Conservation (phyloP, 1,284 basidiomycete genomes). For the Apiotrichum sp. region DNA sequence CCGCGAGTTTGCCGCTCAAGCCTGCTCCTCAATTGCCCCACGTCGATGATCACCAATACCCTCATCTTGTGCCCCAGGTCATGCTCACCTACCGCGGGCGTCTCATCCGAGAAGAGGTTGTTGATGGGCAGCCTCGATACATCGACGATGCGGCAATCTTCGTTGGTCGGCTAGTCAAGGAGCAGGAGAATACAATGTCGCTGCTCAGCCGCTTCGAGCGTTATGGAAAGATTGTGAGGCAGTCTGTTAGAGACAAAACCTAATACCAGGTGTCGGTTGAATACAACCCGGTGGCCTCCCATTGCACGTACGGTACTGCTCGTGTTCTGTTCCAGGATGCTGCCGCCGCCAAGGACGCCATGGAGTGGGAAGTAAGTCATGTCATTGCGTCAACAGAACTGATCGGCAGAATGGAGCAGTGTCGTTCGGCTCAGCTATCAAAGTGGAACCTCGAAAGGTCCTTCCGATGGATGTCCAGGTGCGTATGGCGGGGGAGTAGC, state of each 20-base stretch:
- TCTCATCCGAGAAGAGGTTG: slow-evolving; percentile 15
- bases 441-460: slow-evolving; percentile 28
- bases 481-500: too few relatives aligned
- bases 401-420: slow-evolving; percentile 18
- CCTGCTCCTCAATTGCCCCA: neutral
- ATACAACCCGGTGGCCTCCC: slow-evolving; percentile 17
- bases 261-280: slow-evolving; percentile 24
- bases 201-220: slow-evolving; percentile 27
- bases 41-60: neutral
- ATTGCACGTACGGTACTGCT: slow-evolving; percentile 20
- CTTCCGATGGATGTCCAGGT: slow-evolving; percentile 29
- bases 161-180: slow-evolving; percentile 28
- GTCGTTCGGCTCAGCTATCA: slow-evolving; percentile 28
- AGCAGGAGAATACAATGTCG: slow-evolving; percentile 19
- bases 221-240: slow-evolving; percentile 35
- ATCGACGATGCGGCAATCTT: slow-evolving; percentile 33
- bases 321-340: slow-evolving; percentile 27
- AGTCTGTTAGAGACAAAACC: neutral
- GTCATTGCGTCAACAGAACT: neutral
- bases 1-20: neutral
- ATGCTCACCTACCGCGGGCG: slow-evolving; percentile 28
- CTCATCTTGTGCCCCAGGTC: slow-evolving; percentile 11
- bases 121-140: slow-evolving; percentile 13
- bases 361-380: slow-evolving; percentile 27
- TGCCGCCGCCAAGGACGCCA: slow-evolving; percentile 21